Percentiles rank a stretch among this genome's conserved stretches.
phyloP scores from a whole-genome alignment of 2,329 filamentous ascomycete species.

The Colletotrichum eleusines region DNA sequence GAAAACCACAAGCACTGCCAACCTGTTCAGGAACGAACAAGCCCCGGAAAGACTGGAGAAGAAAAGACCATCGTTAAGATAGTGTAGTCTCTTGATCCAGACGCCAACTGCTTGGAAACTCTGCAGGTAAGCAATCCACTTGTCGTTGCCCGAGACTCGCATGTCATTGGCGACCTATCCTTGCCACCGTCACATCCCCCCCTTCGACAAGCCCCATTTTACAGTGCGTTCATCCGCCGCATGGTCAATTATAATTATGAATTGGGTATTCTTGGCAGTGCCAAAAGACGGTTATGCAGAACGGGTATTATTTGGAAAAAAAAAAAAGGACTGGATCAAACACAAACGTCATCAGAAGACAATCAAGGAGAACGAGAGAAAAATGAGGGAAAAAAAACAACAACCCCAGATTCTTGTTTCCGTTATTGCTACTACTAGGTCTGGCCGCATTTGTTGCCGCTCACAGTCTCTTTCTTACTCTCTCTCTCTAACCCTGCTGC shows the following conservation, averaged over 20 bases:
- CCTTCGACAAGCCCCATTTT: constrained; percentile 20
- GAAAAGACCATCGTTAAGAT: constrained; percentile 6
- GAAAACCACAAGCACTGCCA: not conserved
- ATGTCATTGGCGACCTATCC: constrained; percentile 5
- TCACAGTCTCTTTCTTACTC: not conserved
- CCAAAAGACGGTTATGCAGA: not conserved
- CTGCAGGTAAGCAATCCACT: constrained; percentile 25
- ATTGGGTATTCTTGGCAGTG: constrained; percentile 17
- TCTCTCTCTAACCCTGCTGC: not conserved
- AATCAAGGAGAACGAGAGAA: not conserved
- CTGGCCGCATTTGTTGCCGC: constrained; percentile 4
- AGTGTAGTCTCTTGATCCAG: not conserved
- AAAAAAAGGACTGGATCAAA: constrained; percentile 6
- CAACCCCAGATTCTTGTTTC: constrained; percentile 4
- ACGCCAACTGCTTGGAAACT: not conserved
- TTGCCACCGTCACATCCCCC: constrained; percentile 9
- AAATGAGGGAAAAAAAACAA: not conserved
- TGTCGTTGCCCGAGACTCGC: not conserved
- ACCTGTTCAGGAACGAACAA: not conserved
- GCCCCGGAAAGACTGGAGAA: not conserved
- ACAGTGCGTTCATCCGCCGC: constrained; percentile 12
- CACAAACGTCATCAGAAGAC: not conserved
- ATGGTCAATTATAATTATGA: constrained; percentile 18
- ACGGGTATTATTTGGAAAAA: not conserved
- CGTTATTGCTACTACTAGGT: constrained; percentile 2